Conservation (phyloP, 1,284 basidiomycete species). For the Apiotrichum veenhuisii region DNA sequence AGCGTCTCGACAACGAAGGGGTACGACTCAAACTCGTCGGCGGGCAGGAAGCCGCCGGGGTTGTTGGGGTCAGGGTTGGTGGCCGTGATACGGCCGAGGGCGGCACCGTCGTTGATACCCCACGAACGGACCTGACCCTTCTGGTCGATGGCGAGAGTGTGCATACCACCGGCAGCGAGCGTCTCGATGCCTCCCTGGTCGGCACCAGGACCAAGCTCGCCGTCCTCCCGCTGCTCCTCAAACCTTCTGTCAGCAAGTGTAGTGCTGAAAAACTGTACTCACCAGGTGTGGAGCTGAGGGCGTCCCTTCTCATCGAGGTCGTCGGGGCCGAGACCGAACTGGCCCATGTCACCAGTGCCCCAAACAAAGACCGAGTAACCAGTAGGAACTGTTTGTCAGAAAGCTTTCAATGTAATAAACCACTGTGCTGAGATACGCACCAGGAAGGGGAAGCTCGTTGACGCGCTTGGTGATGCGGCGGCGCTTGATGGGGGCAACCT, state of each 20-base stretch:
- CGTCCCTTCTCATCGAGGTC: constrained; percentile 64
- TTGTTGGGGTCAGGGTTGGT: constrained; percentile 61
- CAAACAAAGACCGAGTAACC: constrained; percentile 63
- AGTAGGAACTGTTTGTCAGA: constrained; percentile 3
- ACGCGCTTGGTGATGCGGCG: constrained; percentile 19
- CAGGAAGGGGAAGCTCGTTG: constrained; percentile 34
- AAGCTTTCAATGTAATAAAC: no score
- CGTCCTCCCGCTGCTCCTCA: constrained; percentile 46
- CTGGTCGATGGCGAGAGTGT: constrained; percentile 78
- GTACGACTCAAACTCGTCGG: constrained; percentile 72
- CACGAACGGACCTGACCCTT: constrained; percentile 78
- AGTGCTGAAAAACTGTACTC: constrained; percentile 7
- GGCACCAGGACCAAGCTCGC: constrained; percentile 52
- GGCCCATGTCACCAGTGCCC: constrained; percentile 80
- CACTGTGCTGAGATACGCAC: constrained; percentile 9
- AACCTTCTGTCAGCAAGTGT: constrained; percentile 32
- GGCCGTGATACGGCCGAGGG: constrained; percentile 75
- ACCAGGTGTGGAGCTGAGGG: constrained; percentile 61
- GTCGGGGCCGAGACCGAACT: constrained; percentile 74
- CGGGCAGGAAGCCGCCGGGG: constrained; percentile 59
- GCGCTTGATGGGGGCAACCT: constrained; percentile 8
- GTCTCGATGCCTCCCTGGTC: constrained; percentile 63
- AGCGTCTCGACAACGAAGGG: constrained; percentile 71
- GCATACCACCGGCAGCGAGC: constrained; percentile 75
- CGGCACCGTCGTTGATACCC: constrained; percentile 88